Conservation (phyloP, 768 basidiomycete genomes). For the Sarcomyxa edulis region DNA sequence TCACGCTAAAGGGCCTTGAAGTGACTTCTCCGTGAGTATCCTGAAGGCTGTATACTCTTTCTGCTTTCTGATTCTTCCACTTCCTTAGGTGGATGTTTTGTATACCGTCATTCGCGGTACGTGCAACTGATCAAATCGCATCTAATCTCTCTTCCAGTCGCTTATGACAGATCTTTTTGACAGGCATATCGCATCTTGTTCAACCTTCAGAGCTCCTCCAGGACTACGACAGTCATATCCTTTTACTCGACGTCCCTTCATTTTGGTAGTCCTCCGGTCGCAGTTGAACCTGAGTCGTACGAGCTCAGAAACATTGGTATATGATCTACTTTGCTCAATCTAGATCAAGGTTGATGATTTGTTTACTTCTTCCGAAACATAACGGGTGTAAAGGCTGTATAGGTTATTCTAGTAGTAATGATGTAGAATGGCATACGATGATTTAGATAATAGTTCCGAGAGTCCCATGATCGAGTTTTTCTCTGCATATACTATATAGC, state of each 20-base stretch:
- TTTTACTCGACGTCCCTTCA: slow-evolving; percentile 15
- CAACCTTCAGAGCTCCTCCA: slow-evolving; percentile 15
- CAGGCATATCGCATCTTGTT: slow-evolving; percentile 33
- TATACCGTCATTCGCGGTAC: slow-evolving; percentile 27
- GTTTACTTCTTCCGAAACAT: too few relatives aligned
- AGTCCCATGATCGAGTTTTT: too few relatives aligned
- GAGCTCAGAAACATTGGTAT: too few relatives aligned
- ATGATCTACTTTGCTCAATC: too few relatives aligned
- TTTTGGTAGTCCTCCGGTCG: slow-evolving; percentile 8
- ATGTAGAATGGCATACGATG: too few relatives aligned
- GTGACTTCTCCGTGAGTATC: slow-evolving; percentile 27
- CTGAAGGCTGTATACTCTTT: not conserved
- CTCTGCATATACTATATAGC: too few relatives aligned
- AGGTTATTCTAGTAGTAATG: too few relatives aligned
- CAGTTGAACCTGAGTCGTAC: slow-evolving; percentile 15
- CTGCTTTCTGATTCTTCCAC: not conserved
- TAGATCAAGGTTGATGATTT: too few relatives aligned
- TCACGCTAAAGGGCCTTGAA: slow-evolving; percentile 17
- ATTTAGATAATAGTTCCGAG: too few relatives aligned
- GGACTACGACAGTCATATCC: slow-evolving; percentile 11
- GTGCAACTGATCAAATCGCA: not conserved
- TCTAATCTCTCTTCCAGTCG: not conserved
- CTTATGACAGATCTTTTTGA: not conserved
- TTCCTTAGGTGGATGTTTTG: slow-evolving; percentile 27
- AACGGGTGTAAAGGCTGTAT: too few relatives aligned